These are phyloP conservation scores for Lactarius akahatsu DNA, from an alignment of 768 basidiomycete species.

Conservation along the genomic window DNA sequence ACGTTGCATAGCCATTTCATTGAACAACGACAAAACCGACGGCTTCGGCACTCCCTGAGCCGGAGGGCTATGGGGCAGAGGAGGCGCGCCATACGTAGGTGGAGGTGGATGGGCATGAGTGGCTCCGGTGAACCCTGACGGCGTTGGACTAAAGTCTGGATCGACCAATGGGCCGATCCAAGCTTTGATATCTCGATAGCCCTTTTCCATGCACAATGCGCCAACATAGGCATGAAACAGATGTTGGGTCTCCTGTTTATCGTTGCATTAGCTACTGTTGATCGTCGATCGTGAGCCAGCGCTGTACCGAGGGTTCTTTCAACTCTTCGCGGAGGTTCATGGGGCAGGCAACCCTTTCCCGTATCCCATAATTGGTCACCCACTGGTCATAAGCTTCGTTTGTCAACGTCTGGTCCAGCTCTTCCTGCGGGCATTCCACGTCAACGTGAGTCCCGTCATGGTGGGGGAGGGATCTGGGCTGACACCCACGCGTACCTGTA, in stretches of 20 bases:
- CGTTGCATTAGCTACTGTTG: background rate
- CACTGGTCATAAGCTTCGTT: constrained; percentile 20
- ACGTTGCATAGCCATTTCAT: constrained; percentile 68
- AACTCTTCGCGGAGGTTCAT: constrained; percentile 11
- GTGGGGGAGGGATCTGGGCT: background rate
- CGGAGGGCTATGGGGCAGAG: constrained; percentile 50
- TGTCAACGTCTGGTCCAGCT: background rate
- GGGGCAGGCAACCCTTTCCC: constrained; percentile 22
- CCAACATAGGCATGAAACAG: constrained; percentile 28
- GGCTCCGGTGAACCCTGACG: constrained; percentile 18
- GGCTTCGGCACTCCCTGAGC: constrained; percentile 61
- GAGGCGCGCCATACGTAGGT: constrained; percentile 41
- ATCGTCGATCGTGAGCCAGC: background rate
- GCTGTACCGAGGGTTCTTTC: constrained; percentile 2
- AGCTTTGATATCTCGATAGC: background rate
- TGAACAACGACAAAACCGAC: constrained; percentile 71
- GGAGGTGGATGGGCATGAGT: constrained; percentile 31
- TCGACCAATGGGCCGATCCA: constrained; percentile 27
- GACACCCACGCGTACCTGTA: constrained; percentile 46
- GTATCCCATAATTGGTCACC: constrained; percentile 24
- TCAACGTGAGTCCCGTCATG: background rate
- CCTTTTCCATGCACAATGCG: constrained; percentile 18
- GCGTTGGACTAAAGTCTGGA: constrained; percentile 1
- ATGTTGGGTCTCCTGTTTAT: constrained; percentile 21
- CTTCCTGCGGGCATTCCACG: background rate